Base-by-base conservation (phyloP, 805 yeast species). In the Spathaspora hagerdaliae region DNA sequence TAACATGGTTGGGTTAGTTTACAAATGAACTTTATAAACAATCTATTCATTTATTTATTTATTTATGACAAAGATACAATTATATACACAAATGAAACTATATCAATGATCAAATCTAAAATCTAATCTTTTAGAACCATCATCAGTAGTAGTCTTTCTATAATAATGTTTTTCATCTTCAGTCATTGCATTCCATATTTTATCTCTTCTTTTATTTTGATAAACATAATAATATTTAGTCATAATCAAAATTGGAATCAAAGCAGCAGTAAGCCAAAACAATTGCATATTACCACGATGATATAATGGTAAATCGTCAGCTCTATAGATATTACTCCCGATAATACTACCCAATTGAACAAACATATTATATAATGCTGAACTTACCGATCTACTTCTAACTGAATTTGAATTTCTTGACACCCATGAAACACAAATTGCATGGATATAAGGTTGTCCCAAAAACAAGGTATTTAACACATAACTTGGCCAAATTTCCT, bases 351-450 rank as follows among this genome's bases (percentile, higher is more conserved):
- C 84, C 0, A 79, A 67, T 56, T 85, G 90, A 0, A 78, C 79
- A 58, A 73, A 75, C 71, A 83, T 81, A 54, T 83, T 85, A 56
- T 78, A 82, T 39, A 84, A 46, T 0, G 89, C 81, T 0, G 87
- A 79, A 11, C 84, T 74, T 5, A 84, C 81, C 0, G 89, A 78
- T 52, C 91, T 67, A 2, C 79, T 66, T n/a, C 83, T 63, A 26
- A 84, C 85, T 0, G 83, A 71, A 58, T 79, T 77, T 7, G 87
- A 74, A 53, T 83, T 83, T 29, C 77, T 60, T 0, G 89, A 82
- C 45, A 80, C 74, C 82, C 87, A 79, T 27, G 78, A 39, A 26
- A 48, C 51, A 40, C 41, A 41, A 43, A 48, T 48, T 8, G 51
- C 51, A 36, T 48, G 51, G 54, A 65, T 57, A 59, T 64, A 54